Conservation (phyloP, 768 basidiomycete species). For the Russula sp. region DNA sequence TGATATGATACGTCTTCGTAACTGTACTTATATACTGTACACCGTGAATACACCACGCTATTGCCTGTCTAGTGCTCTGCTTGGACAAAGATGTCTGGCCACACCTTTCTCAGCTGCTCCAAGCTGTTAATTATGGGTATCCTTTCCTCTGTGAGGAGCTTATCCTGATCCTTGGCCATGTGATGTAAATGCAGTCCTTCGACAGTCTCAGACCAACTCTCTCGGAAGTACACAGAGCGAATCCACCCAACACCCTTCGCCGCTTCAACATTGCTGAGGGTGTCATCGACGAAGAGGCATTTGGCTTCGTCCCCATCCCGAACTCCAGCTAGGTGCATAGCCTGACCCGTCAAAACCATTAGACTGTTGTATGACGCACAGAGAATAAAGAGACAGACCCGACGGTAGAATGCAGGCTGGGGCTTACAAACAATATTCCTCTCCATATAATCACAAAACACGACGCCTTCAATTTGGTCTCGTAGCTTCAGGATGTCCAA, state of each 20-base stretch:
- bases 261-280: slow-evolving; percentile 55
- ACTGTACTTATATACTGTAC: not conserved
- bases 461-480: slow-evolving; percentile 65
- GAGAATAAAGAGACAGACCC: slow-evolving; percentile 34
- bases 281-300: slow-evolving; percentile 80
- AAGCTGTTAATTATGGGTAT: slow-evolving; percentile 49
- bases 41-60: not conserved
- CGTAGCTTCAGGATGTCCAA: slow-evolving; percentile 63
- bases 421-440: slow-evolving; percentile 75
- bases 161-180: slow-evolving; percentile 34
- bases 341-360: slow-evolving; percentile 35
- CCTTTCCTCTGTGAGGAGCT: slow-evolving; percentile 34
- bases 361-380: not conserved
- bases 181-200: slow-evolving; percentile 55
- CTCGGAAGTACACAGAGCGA: slow-evolving; percentile 68
- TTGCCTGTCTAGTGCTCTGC: slow-evolving; percentile 1
- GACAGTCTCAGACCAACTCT: slow-evolving; percentile 52
- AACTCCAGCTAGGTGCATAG: slow-evolving; percentile 53
- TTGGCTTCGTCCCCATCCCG: slow-evolving; percentile 61
- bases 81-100: slow-evolving; percentile 67
- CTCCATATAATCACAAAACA: slow-evolving; percentile 70
- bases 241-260: slow-evolving; percentile 65
- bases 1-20: slow-evolving; percentile 4
- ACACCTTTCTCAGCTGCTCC: slow-evolving; percentile 60
- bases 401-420: slow-evolving; percentile 59